Evolutionary conservation across 2,329 filamentous ascomycete genomes (phyloP).

Genomic region (Monosporascus sp.): DNA sequence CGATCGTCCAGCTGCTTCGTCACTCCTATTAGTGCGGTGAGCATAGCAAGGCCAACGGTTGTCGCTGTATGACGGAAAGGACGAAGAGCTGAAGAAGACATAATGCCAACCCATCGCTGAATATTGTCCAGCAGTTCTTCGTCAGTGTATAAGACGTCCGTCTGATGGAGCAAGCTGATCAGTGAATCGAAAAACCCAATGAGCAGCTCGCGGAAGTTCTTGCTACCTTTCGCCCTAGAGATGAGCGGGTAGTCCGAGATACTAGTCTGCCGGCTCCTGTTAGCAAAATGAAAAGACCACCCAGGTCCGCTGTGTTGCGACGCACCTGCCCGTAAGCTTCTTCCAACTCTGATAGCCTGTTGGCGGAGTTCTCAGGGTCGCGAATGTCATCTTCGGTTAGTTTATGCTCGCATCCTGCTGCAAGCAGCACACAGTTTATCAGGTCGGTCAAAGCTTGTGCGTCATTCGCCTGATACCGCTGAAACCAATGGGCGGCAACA

Average conservation of each 20-base stretch:
- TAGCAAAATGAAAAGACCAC: slow-evolving; percentile 14
- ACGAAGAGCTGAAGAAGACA: slow-evolving; percentile 82
- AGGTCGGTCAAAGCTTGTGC: slow-evolving; percentile 54
- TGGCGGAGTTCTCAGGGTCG: slow-evolving; percentile 81
- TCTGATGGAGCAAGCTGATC: slow-evolving; percentile 72
- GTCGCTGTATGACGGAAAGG: slow-evolving; percentile 94
- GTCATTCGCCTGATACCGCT: slow-evolving; percentile 50
- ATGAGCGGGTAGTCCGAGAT: slow-evolving; percentile 90
- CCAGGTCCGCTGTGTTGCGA: slow-evolving; percentile 2
- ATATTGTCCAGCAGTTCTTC: slow-evolving; percentile 79
- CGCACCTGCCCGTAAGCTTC: slow-evolving; percentile 75
- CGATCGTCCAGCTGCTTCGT: slow-evolving; percentile 66
- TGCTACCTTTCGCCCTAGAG: slow-evolving; percentile 69
- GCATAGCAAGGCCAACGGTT: slow-evolving; percentile 73
- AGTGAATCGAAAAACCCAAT: slow-evolving; percentile 74
- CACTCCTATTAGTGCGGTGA: slow-evolving; percentile 69
- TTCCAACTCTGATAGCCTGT: slow-evolving; percentile 77
- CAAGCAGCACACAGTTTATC: slow-evolving; percentile 62
- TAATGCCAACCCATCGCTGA: slow-evolving; percentile 80
- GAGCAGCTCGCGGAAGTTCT: slow-evolving; percentile 72
- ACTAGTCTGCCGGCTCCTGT: slow-evolving; percentile 50
- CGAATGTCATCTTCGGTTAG: slow-evolving; percentile 79
- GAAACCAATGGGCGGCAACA: slow-evolving; percentile 56
- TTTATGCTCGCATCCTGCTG: slow-evolving; percentile 74
- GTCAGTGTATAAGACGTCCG: slow-evolving; percentile 76